phyloP scores from a whole-genome alignment of 2,329 filamentous ascomycete genomes.

The Colletotrichum coccodes region DNA sequence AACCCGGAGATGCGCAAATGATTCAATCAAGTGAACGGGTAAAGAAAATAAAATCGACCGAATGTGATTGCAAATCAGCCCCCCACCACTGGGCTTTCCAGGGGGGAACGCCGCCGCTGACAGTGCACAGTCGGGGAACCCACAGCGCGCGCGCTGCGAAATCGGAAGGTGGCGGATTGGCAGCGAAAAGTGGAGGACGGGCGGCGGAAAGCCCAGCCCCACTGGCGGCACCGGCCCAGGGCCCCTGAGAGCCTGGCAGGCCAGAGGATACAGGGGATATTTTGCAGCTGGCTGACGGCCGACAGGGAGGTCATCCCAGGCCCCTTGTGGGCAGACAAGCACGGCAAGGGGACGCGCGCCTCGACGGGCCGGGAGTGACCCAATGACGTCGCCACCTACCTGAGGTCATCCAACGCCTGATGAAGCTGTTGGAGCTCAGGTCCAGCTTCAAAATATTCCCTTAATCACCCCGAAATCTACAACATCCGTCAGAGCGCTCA shows the following conservation, averaged over 20 bases:
- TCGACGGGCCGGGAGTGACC: not conserved
- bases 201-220: not conserved
- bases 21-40: not conserved
- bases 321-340: no score
- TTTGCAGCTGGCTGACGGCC: not conserved
- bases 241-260: not conserved
- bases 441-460: not conserved
- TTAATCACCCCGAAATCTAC: not conserved
- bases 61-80: conserved; percentile 34
- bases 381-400: conserved; percentile 28
- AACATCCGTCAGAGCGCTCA: no score
- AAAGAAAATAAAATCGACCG: conserved; percentile 10
- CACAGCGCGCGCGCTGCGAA: conserved; percentile 23
- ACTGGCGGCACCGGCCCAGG: conserved; percentile 27
- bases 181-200: not conserved
- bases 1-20: conserved; percentile 33
- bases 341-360: not conserved
- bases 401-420: conserved; percentile 12
- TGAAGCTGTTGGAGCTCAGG: not conserved
- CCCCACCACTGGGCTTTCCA: conserved; percentile 32
- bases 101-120: not conserved
- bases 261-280: not conserved
- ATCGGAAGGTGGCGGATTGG: conserved; percentile 30
- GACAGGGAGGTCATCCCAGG: not conserved
- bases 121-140: not conserved